Evolutionary conservation across 495 filamentous ascomycete species (phyloP).

Genomic region (Glarea lozoyensis): DNA sequence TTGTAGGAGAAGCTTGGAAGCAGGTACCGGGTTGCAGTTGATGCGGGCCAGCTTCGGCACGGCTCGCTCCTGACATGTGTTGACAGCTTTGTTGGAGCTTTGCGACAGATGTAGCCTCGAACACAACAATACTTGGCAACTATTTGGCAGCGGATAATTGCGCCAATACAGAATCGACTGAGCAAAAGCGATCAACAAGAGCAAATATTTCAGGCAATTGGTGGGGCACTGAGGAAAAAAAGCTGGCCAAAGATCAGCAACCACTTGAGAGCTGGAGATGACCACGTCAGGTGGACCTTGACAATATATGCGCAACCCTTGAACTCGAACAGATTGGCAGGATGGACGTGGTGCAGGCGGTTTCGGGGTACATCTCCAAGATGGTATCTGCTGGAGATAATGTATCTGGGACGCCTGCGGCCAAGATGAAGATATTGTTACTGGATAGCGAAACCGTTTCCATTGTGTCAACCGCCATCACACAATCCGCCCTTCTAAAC

Average conservation of each 20-base stretch:
- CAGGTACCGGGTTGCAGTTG: no score
- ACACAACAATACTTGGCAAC: no score
- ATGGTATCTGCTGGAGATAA: constrained; percentile 86
- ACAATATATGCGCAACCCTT: constrained; percentile 4
- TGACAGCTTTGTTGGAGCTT: no score
- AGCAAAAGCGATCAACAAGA: not conserved
- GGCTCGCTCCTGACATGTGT: no score
- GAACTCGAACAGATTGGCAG: constrained; percentile 7
- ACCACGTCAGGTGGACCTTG: constrained; percentile 5
- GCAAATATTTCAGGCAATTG: not conserved
- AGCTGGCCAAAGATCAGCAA: not conserved
- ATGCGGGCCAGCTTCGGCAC: no score
- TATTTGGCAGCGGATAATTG: no score
- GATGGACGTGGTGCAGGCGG: constrained; percentile 91
- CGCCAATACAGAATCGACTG: no score
- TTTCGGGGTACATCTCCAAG: constrained; percentile 93
- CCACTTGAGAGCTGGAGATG: constrained; percentile 7
- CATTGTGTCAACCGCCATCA: constrained; percentile 89
- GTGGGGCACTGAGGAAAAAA: not conserved
- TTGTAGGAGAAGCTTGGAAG: not conserved
- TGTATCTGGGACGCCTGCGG: constrained; percentile 56
- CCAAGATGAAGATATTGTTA: constrained; percentile 98
- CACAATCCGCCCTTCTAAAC: constrained; percentile 90
- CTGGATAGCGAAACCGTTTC: constrained; percentile 91
- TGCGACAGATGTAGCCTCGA: no score